Conservation (phyloP, 805 yeast genomes). For the Kluyveromyces aestuarii region DNA sequence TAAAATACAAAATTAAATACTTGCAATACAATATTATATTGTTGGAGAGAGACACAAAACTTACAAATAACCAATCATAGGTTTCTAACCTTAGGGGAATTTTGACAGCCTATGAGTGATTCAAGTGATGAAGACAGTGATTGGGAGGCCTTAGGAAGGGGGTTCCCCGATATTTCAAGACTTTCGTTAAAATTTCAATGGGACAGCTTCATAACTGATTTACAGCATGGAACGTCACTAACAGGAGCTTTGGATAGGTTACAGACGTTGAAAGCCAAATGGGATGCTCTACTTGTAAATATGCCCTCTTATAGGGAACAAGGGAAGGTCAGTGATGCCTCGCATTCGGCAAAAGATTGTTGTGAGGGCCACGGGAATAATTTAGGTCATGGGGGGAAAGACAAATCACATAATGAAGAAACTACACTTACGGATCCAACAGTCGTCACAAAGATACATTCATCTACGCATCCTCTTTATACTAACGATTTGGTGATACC, state of each 20-base stretch:
- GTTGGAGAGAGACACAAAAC: not conserved
- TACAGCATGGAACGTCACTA: conserved; percentile 38
- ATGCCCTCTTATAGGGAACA: not conserved
- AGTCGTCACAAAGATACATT: conserved; percentile 38
- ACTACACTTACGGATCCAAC: conserved; percentile 48
- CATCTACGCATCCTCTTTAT: conserved; percentile 27
- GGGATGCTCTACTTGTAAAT: conserved; percentile 1
- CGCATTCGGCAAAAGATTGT: conserved; percentile 30
- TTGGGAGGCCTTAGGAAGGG: conserved; percentile 7
- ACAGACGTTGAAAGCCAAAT: conserved; percentile 29
- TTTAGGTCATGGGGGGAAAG: conserved; percentile 7
- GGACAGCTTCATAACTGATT: conserved; percentile 27
- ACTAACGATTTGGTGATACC: conserved; percentile 44
- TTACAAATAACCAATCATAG: not conserved
- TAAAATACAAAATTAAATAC: no score
- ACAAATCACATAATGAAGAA: conserved; percentile 31
- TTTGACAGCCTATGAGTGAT: not conserved
- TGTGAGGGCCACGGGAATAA: conserved; percentile 17
- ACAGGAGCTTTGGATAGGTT: conserved; percentile 44
- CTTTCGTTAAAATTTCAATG: conserved; percentile 18
- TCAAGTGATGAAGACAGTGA: conserved; percentile 7
- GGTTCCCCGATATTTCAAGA: conserved; percentile 7
- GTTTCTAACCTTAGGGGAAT: not conserved
- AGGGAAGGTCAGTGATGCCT: not conserved
- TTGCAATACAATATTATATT: not conserved